Evolutionary conservation across 257 asterid species (phyloP), one percentile per base, ranked within the genome.

Genomic region (Nicotiana paniculata): DNA sequence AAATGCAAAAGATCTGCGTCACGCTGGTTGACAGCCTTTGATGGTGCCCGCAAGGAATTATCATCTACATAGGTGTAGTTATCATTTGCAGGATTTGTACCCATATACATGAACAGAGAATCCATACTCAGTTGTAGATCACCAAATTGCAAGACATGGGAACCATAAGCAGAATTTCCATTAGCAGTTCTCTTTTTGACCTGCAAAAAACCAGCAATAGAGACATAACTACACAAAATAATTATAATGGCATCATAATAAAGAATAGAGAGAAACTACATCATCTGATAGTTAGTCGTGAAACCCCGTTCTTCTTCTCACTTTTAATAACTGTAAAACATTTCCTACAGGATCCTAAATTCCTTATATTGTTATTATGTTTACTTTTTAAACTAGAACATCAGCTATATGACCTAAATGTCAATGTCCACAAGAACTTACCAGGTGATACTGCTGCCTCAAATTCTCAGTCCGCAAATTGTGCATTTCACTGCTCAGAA

Each of bases 81-180:
- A 81, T 92, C 98, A 65, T 93, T 95, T 70, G 97, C 91, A 68
- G 99, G 99, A 85, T 93, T 84, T 33, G 99, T 89, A 68, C 99
- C 98, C 90, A 95, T 82, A 62, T 91, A 95, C 65, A 86, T 65
- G 85, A 83, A 89, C 51, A 95, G 97, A 74, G 87, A 39, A 76
- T 92, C 97, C 79, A 8, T 81, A 46, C 85, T 92, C 74, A 89
- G 86, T 80, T 90, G 74, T 83, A 91, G 54, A 83, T 93, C 96
- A 77, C 99, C 99, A 64, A 89, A 95, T 89, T 95, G 99, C 99
- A 93, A 91, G 70, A 95, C 99, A 77, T 95, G 99, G 86, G 99
- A 95, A 9, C 97, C 98, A 83, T 89, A 88, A 37, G 82, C 91
- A 74, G 90, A 76, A 83, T 94, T 89, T 46, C 86, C 94, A 68